A percentile compares a stretch with the other conserved stretches of the same genome.
Evolutionary conservation across 2,329 filamentous ascomycete genomes (phyloP).

Genomic region (Mycocentrospora acerina): DNA sequence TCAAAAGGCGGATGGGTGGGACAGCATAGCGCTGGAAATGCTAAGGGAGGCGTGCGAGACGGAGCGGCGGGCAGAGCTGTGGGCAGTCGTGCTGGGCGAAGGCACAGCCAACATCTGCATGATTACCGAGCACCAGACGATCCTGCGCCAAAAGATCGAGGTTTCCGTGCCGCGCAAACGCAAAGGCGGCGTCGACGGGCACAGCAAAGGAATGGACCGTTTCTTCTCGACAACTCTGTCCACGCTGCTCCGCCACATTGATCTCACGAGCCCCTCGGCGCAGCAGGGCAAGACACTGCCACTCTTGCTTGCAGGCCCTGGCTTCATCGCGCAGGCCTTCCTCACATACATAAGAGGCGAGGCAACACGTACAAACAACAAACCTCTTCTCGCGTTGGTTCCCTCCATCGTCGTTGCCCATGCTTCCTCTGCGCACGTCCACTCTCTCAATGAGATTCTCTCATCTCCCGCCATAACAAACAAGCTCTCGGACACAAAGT

Average conservation of each 20-base stretch:
- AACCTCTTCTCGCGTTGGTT: conserved; percentile 64
- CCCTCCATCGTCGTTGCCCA: conserved; percentile 73
- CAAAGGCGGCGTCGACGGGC: conserved; percentile 60
- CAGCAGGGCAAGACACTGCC: conserved; percentile 49
- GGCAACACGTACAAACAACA: conserved; percentile 69
- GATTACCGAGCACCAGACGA: conserved; percentile 77
- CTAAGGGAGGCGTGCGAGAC: conserved; percentile 77
- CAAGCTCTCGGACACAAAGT: conserved; percentile 83
- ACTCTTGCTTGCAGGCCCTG: conserved; percentile 82
- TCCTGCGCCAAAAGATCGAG: conserved; percentile 71
- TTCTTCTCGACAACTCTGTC: conserved; percentile 80
- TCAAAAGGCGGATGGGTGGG: conserved; percentile 82
- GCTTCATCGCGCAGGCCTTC: conserved; percentile 82
- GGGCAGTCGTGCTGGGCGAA: conserved; percentile 93
- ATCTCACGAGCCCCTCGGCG: conserved; percentile 59
- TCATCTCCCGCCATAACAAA: conserved; percentile 75
- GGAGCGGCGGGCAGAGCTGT: conserved; percentile 77
- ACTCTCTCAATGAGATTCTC: conserved; percentile 84
- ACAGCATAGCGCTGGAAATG: conserved; percentile 79
- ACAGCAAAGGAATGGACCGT: conserved; percentile 69
- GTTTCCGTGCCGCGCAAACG: conserved; percentile 68
- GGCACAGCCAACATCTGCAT: conserved; percentile 80
- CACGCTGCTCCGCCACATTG: conserved; percentile 75
- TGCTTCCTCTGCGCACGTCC: conserved; percentile 79
- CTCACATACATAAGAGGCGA: conserved; percentile 68